Conservation (phyloP, 805 yeast genomes). For the Isabelozyma heimii region DNA sequence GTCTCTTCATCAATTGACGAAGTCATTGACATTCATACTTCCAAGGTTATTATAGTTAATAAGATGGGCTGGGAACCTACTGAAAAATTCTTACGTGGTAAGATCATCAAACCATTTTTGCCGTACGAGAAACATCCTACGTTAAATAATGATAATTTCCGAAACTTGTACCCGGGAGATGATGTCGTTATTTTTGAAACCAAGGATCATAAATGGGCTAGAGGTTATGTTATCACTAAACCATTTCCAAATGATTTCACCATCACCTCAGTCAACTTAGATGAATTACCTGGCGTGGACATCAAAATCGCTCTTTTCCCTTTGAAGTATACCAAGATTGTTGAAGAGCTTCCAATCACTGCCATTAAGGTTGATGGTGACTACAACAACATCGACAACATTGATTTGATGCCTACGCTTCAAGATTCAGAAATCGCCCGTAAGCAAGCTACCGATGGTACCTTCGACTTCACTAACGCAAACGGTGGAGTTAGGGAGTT, state of each 20-base stretch:
- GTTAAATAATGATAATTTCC: constrained; percentile 36
- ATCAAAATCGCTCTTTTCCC: constrained; percentile 62
- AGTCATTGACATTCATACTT: neutral
- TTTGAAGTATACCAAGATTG: constrained; percentile 46
- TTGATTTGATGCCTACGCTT: constrained; percentile 27
- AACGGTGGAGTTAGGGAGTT: neutral
- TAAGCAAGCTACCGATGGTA: constrained; percentile 19
- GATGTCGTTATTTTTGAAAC: constrained; percentile 72
- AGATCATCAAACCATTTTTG: constrained; percentile 36
- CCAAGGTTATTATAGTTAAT: neutral
- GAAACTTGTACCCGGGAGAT: constrained; percentile 71
- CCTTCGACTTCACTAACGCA: constrained; percentile 3
- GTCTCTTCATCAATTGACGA: no score
- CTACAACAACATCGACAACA: constrained; percentile 25
- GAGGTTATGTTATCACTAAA: constrained; percentile 69
- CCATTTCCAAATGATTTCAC: constrained; percentile 71
- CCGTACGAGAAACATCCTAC: constrained; percentile 42
- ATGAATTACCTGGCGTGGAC: constrained; percentile 58
- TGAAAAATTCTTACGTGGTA: constrained; percentile 32
- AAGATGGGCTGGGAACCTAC: constrained; percentile 42
- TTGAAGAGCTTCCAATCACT: constrained; percentile 41
- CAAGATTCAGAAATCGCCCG: constrained; percentile 27
- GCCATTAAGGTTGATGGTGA: constrained; percentile 21
- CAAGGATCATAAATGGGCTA: constrained; percentile 63
- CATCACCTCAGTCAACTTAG: constrained; percentile 58